Conservation (phyloP, 371 early-diverging fungal species). For the Saksenaea oblongispora region DNA sequence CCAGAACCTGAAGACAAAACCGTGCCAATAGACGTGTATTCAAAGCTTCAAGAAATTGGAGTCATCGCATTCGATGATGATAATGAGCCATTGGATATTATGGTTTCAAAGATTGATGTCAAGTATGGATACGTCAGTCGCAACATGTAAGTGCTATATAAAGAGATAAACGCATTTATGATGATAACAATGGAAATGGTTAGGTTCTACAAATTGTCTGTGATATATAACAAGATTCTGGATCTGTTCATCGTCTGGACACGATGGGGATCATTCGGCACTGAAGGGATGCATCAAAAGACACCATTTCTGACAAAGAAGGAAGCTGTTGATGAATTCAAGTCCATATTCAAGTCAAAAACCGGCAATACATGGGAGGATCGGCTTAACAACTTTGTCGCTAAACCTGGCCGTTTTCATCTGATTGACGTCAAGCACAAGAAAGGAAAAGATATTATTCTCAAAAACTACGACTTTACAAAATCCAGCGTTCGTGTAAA, state of each 20-base stretch:
- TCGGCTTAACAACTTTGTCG: conserved; percentile 25
- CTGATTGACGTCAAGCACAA: conserved; percentile 29
- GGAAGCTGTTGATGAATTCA: conserved; percentile 56
- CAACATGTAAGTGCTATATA: conserved; percentile 30
- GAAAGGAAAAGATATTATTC: conserved; percentile 1
- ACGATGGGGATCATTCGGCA: conserved; percentile 57
- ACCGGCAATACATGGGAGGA: conserved; percentile 57
- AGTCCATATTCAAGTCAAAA: conserved; percentile 61
- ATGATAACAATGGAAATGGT: not conserved
- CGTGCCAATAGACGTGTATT: conserved; percentile 32
- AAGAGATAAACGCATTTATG: not conserved
- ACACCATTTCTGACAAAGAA: conserved; percentile 55
- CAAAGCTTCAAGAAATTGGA: conserved; percentile 45
- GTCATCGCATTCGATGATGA: conserved; percentile 33
- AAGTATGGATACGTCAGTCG: conserved; percentile 21
- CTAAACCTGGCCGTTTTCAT: conserved; percentile 51
- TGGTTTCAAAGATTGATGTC: conserved; percentile 55
- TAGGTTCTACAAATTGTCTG: conserved; percentile 63
- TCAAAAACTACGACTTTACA: conserved; percentile 14
- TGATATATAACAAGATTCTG: conserved; percentile 47
- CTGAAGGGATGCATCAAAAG: conserved; percentile 58
- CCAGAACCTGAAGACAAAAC: conserved; percentile 16
- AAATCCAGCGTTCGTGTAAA: conserved; percentile 7
- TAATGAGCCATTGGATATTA: conserved; percentile 41
- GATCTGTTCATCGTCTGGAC: conserved; percentile 61